Percentiles rank a stretch among this genome's conserved stretches.
Evolutionary conservation across 352 stramenopile genomes (phyloP).

Genomic region (Phytophthora ramorum): DNA sequence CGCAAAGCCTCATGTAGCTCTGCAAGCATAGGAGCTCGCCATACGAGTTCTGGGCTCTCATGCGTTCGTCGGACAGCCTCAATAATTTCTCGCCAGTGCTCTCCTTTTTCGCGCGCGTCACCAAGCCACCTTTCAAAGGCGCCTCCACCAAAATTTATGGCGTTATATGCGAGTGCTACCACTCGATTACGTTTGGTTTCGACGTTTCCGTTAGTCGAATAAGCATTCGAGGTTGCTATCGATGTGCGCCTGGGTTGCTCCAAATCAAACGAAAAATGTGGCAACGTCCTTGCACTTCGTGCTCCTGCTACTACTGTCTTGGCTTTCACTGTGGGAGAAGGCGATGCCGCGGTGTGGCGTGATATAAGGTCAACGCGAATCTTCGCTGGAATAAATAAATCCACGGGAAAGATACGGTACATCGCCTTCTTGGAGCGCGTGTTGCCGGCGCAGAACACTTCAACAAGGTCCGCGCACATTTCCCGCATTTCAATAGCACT

Average conservation of each 20-base stretch:
- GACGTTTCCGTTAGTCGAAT: conserved; percentile 34
- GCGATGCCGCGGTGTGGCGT: conserved; percentile 58
- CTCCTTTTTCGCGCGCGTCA: conserved; percentile 71
- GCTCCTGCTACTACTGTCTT: conserved; percentile 21
- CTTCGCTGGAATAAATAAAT: conserved; percentile 78
- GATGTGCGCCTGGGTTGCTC: conserved; percentile 42
- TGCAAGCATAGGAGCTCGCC: conserved; percentile 65
- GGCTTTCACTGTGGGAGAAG: conserved; percentile 36
- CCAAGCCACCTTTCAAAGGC: conserved; percentile 71
- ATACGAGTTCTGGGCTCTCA: conserved; percentile 78
- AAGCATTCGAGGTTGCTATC: conserved; percentile 23
- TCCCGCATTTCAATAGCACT: conserved; percentile 39
- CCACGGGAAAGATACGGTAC: conserved; percentile 81
- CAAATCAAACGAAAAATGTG: conserved; percentile 76
- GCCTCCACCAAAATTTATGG: conserved; percentile 42
- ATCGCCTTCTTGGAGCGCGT: conserved; percentile 79
- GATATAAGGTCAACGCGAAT: conserved; percentile 60
- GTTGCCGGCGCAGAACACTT: conserved; percentile 87
- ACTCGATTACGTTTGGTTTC: conserved; percentile 58
- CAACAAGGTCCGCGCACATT: conserved; percentile 73
- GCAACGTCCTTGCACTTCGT: conserved; percentile 56
- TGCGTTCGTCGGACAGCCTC: conserved; percentile 61
- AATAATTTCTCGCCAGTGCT: conserved; percentile 80
- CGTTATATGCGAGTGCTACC: conserved; percentile 40
- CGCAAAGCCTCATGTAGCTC: conserved; percentile 66